These are phyloP conservation scores for Thielaviopsis ethacetica DNA, from an alignment of 2,329 filamentous ascomycete species.

Conservation along the genomic window DNA sequence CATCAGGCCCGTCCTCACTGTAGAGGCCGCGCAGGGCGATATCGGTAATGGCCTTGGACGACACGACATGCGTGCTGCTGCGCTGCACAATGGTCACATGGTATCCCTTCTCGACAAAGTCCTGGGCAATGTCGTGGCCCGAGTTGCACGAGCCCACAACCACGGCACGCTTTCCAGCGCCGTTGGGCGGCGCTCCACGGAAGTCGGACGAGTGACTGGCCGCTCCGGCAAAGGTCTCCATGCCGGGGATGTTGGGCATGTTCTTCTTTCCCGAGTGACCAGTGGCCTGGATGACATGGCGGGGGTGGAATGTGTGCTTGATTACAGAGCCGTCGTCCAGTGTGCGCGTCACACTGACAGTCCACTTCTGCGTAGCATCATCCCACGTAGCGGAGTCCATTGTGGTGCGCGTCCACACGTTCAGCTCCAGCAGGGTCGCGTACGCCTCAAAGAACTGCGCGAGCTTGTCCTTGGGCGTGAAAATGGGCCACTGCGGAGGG, in stretches of 20 bases:
- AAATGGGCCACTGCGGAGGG: slow-evolving; percentile 49
- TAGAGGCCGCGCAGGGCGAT: slow-evolving; percentile 36
- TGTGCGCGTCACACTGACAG: slow-evolving; percentile 33
- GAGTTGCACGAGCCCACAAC: slow-evolving; percentile 55
- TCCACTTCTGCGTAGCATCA: slow-evolving; percentile 34
- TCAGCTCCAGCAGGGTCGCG: slow-evolving; percentile 47
- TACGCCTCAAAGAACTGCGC: slow-evolving; percentile 54
- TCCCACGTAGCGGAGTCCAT: slow-evolving; percentile 33
- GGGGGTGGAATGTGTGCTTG: slow-evolving; percentile 39
- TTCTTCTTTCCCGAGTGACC: slow-evolving; percentile 53
- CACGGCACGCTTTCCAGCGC: slow-evolving; percentile 39
- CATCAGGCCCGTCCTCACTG: slow-evolving; percentile 35
- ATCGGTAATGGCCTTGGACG: slow-evolving; percentile 34
- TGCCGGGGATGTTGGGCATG: slow-evolving; percentile 39
- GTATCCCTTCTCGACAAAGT: slow-evolving; percentile 50
- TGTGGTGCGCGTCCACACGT: slow-evolving; percentile 44
- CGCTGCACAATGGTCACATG: slow-evolving; percentile 55
- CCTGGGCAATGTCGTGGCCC: slow-evolving; percentile 51
- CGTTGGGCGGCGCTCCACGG: slow-evolving; percentile 29
- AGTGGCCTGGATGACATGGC: slow-evolving; percentile 50
- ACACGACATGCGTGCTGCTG: slow-evolving; percentile 46
- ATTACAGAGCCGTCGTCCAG: slow-evolving; percentile 30
- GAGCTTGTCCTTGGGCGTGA: slow-evolving; percentile 56
- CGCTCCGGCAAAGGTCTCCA: slow-evolving; percentile 39
- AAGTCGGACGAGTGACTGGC: slow-evolving; percentile 49